Evolutionary conservation across 163 green algal genomes (phyloP).

Genomic region (Scenedesmus sp.): DNA sequence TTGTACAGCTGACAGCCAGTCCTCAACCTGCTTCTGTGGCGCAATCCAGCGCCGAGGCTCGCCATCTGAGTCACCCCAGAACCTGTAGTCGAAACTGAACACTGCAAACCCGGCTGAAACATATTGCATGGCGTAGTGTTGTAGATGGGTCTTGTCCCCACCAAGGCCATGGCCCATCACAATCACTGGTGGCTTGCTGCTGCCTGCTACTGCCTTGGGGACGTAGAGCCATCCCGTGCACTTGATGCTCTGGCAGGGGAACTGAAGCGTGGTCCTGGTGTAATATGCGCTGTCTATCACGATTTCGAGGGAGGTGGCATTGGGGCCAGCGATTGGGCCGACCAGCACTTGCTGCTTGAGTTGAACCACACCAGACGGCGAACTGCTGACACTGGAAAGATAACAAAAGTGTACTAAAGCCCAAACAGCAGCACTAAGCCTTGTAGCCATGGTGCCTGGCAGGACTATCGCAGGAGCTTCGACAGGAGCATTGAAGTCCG

Average conservation of each 20-base stretch:
- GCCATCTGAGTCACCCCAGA: conserved; percentile 50
- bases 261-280: background rate
- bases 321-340: background rate
- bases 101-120: background rate
- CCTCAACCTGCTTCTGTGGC: conserved; percentile 38
- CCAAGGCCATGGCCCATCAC: conserved; percentile 45
- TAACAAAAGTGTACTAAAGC: background rate
- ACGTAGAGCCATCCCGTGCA: conserved; percentile 27
- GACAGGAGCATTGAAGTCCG: background rate
- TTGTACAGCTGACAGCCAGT: conserved; percentile 52
- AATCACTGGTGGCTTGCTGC: conserved; percentile 34
- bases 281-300: background rate
- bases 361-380: background rate
- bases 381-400: background rate
- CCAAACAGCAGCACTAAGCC: background rate
- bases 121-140: background rate
- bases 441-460: background rate
- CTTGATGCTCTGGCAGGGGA: background rate
- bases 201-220: conserved; percentile 17
- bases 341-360: background rate
- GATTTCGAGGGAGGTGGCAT: background rate
- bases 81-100: conserved; percentile 47
- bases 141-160: conserved; percentile 5
- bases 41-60: conserved; percentile 46
- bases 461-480: background rate